Conservation (phyloP, 2,329 filamentous ascomycete species). For the Fusarium paranaense region DNA sequence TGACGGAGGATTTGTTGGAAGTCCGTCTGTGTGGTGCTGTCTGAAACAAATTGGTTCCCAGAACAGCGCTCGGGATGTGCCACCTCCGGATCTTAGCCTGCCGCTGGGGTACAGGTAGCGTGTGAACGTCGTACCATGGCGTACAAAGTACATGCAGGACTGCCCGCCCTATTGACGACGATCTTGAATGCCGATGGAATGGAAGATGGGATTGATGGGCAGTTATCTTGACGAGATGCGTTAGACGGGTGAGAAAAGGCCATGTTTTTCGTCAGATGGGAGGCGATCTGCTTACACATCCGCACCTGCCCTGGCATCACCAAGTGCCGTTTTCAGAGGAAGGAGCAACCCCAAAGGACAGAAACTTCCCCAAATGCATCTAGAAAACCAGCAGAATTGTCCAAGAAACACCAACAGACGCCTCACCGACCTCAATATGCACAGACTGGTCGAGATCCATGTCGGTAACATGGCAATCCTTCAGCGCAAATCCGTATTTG, state of each 20-base stretch:
- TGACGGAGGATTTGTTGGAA: conserved; percentile 24
- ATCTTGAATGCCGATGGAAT: conserved; percentile 14
- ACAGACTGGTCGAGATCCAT: not conserved
- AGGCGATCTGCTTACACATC: not conserved
- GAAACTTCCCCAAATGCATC: not conserved
- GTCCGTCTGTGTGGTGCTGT: conserved; percentile 28
- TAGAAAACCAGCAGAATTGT: not conserved
- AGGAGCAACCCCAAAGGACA: not conserved
- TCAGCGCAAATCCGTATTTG: not conserved
- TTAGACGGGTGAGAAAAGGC: not conserved
- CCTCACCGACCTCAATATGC: not conserved
- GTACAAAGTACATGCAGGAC: not conserved
- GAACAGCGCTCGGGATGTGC: conserved; percentile 46
- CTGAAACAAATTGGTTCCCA: conserved; percentile 43
- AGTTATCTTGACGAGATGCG: not conserved
- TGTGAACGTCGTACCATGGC: not conserved
- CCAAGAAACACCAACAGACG: not conserved
- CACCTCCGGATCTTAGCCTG: conserved; percentile 47
- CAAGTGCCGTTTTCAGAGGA: not conserved
- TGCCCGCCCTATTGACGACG: conserved; percentile 2
- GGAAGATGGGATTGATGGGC: not conserved
- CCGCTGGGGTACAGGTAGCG: conserved; percentile 28
- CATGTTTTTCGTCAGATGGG: not conserved
- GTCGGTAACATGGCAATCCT: conserved; percentile 6
- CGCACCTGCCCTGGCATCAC: not conserved